These are phyloP conservation scores for Colletotrichum sp. DNA, from an alignment of 2,329 filamentous ascomycete species.

Conservation along the genomic window DNA sequence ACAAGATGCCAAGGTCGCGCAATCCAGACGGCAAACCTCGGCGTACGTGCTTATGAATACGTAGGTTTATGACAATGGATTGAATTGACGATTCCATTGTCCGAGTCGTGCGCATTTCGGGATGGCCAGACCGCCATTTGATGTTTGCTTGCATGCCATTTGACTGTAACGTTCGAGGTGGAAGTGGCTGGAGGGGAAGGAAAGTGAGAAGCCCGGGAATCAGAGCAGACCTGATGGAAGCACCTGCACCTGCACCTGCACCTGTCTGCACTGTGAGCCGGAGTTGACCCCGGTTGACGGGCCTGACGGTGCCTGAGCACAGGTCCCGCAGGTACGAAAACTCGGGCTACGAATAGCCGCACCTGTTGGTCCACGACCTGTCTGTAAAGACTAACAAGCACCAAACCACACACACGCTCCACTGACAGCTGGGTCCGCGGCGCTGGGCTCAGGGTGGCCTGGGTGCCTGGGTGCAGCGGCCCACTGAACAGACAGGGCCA, in stretches of 20 bases:
- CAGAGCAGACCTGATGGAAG: neutral
- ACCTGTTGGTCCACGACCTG: neutral
- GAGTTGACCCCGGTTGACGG: neutral
- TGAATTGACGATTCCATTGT: neutral
- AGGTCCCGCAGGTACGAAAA: neutral
- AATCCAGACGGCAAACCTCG: neutral
- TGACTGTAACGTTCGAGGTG: neutral
- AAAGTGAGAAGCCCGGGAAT: neutral
- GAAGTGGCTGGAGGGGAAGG: neutral
- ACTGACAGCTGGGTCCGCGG: neutral
- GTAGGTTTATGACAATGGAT: neutral
- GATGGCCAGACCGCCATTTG: conserved; percentile 6
- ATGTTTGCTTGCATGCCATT: neutral
- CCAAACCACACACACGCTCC: neutral
- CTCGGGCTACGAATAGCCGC: neutral
- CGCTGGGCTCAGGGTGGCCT: neutral
- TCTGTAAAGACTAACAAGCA: neutral
- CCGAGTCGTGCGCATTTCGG: neutral
- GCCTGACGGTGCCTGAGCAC: neutral
- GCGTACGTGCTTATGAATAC: neutral
- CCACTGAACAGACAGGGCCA: neutral
- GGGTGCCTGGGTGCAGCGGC: neutral
- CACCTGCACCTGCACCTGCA: no score
- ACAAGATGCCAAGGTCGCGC: neutral
- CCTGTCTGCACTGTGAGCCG: neutral